These are phyloP conservation scores for Arthrobotrys iridis DNA, from an alignment of 2,329 filamentous ascomycete genomes.

Conservation along the genomic window DNA sequence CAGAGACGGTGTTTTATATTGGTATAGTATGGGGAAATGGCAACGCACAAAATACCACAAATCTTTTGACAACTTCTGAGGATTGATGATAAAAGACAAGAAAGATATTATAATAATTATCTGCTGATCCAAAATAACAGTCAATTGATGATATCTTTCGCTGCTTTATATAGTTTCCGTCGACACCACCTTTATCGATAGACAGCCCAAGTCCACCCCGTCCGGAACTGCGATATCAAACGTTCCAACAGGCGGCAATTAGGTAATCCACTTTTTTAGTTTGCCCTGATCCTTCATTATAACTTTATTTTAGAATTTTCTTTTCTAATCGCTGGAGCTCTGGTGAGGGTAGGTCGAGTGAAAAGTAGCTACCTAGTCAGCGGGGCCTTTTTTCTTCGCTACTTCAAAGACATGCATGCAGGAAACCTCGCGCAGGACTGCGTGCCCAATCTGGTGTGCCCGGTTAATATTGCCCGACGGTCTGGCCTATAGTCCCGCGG, in stretches of 20 bases:
- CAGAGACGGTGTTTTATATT: not conserved
- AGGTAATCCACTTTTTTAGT: conserved; percentile 11
- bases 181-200: not conserved
- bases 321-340: not conserved
- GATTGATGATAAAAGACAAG: not conserved
- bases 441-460: conserved; percentile 11
- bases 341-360: not conserved
- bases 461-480: conserved; percentile 19
- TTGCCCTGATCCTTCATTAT: conserved; percentile 41
- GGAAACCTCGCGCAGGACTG: not conserved
- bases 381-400: not conserved
- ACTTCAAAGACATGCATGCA: too few relatives aligned
- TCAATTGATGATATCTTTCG: not conserved
- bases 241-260: conserved; percentile 1
- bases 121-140: too few relatives aligned
- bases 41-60: conserved; percentile 53
- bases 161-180: not conserved
- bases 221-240: not conserved
- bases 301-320: not conserved
- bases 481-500: conserved; percentile 1
- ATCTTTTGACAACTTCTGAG: not conserved
- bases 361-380: conserved; percentile 1
- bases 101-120: not conserved
- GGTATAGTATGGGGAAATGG: not conserved
- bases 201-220: not conserved